Evolutionary conservation across 768 basidiomycete species (phyloP).

Genomic region (Hemileccinum rubropunctum): DNA sequence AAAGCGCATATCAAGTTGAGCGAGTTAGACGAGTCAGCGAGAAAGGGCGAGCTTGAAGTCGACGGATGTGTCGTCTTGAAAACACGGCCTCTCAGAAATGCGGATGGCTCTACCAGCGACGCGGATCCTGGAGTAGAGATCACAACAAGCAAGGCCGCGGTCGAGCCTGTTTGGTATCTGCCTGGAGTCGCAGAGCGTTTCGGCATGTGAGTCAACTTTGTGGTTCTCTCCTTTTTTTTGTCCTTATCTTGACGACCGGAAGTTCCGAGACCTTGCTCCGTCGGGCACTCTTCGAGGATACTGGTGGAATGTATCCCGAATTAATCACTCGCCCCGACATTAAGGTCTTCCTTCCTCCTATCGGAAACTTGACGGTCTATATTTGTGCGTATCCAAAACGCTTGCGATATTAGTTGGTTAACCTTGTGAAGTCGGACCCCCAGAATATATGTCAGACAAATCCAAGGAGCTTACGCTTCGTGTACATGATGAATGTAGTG

Average conservation of each 20-base stretch:
- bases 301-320: conserved; percentile 95
- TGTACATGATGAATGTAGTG: conserved; percentile 87
- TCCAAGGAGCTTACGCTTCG: conserved; percentile 81
- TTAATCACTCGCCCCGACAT: conserved; percentile 93
- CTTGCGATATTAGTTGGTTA: background rate
- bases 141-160: conserved; percentile 85
- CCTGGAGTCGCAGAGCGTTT: conserved; percentile 95
- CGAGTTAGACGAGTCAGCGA: conserved; percentile 82
- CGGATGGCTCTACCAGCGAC: conserved; percentile 56
- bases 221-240: background rate
- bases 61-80: conserved; percentile 83
- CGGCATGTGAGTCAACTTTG: conserved; percentile 62
- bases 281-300: conserved; percentile 93
- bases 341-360: conserved; percentile 94
- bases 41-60: conserved; percentile 65
- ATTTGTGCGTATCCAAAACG: conserved; percentile 56
- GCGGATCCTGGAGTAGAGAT: conserved; percentile 83
- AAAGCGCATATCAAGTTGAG: conserved; percentile 92
- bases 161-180: conserved; percentile 95
- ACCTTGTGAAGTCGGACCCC: conserved; percentile 65
- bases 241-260: conserved; percentile 3
- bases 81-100: conserved; percentile 60
- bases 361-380: conserved; percentile 88
- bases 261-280: conserved; percentile 84
- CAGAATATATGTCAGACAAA: conserved; percentile 71